These are phyloP conservation scores for Ophiostoma sp. DNA, from an alignment of 2,329 filamentous ascomycete genomes.

Conservation along the genomic window DNA sequence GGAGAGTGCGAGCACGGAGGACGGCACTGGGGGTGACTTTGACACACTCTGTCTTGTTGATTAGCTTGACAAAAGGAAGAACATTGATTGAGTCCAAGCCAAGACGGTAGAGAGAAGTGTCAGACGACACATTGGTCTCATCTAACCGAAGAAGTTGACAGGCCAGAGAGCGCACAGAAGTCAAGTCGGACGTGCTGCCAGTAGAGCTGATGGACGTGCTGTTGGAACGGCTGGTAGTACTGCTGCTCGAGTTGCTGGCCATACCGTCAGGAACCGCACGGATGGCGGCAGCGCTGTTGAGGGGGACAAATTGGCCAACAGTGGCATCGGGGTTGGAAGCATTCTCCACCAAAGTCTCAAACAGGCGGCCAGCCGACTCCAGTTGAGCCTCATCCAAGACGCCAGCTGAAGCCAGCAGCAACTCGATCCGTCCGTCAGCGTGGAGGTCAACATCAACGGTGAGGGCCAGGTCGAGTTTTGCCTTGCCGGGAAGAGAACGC, in stretches of 20 bases:
- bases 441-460: constrained; percentile 32
- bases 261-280: neutral
- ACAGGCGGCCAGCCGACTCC: constrained; percentile 19
- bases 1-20: constrained; percentile 31
- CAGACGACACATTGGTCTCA: constrained; percentile 22
- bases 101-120: constrained; percentile 31
- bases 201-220: neutral
- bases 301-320: constrained; percentile 26
- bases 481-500: constrained; percentile 26
- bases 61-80: constrained; percentile 30
- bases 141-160: constrained; percentile 25
- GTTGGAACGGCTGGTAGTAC: neutral
- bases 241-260: neutral
- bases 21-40: constrained; percentile 31
- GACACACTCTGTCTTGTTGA: constrained; percentile 26
- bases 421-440: constrained; percentile 28
- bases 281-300: neutral
- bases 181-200: neutral
- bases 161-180: neutral
- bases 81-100: constrained; percentile 33
- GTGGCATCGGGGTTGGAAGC: constrained; percentile 14
- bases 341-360: constrained; percentile 28
- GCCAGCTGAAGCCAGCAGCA: constrained; percentile 10
- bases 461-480: constrained; percentile 30
- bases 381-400: constrained; percentile 22